phyloP scores from a whole-genome alignment of 306 rosid species.

The Malus sieversii region DNA sequence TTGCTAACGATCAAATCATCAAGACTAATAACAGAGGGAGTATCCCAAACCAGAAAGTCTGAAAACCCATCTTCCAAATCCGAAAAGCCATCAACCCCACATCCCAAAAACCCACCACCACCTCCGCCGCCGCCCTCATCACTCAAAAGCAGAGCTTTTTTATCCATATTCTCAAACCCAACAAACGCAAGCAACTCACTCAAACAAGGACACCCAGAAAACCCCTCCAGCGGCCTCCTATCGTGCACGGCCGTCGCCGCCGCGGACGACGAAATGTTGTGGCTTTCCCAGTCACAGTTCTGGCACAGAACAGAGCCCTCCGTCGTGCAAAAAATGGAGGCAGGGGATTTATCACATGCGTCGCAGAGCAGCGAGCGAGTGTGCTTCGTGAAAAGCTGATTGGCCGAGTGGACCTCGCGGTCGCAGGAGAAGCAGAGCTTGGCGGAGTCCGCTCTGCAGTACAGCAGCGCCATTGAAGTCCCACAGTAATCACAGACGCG shows the following conservation, averaged over 20 bases:
- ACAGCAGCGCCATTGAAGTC: slow-evolving; percentile 47
- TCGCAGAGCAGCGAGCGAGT: slow-evolving; percentile 69
- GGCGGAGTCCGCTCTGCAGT: slow-evolving; percentile 88
- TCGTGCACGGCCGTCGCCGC: slow-evolving; percentile 38
- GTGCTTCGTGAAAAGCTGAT: slow-evolving; percentile 81
- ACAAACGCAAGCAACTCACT: slow-evolving; percentile 41
- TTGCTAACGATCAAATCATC: slow-evolving; percentile 61
- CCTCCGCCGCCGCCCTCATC: slow-evolving; percentile 3
- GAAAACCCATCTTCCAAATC: slow-evolving; percentile 28
- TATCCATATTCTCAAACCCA: slow-evolving; percentile 49
- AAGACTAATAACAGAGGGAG: slow-evolving; percentile 55
- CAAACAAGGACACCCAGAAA: slow-evolving; percentile 60
- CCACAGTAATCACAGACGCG: slow-evolving; percentile 59
- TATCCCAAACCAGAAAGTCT: slow-evolving; percentile 58
- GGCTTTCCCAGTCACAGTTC: slow-evolving; percentile 86
- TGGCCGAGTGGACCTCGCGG: slow-evolving; percentile 71
- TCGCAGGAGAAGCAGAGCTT: slow-evolving; percentile 80
- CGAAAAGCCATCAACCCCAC: slow-evolving; percentile 15
- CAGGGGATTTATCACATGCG: slow-evolving; percentile 56
- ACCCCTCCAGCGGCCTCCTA: slow-evolving; percentile 71
- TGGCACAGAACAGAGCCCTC: slow-evolving; percentile 71
- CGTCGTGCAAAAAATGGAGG: slow-evolving; percentile 71
- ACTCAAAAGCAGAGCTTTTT: slow-evolving; percentile 39
- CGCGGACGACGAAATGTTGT: slow-evolving; percentile 26
- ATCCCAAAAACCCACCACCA: slow-evolving; percentile 19